Percentiles rank a stretch among this genome's conserved stretches.
Conservation (phyloP, 768 basidiomycete species). For the Russula ochroleuca region DNA sequence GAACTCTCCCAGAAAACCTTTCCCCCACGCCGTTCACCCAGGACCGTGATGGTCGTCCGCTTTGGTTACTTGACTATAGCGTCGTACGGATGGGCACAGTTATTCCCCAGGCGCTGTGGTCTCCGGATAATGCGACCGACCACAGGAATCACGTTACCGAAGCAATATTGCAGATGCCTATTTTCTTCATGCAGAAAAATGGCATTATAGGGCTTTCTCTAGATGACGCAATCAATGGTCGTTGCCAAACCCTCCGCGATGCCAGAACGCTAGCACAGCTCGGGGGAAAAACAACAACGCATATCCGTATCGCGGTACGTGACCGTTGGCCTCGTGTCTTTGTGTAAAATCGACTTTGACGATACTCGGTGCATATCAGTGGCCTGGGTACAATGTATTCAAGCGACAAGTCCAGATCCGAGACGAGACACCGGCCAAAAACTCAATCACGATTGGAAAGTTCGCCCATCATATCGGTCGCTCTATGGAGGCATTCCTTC, state of each 20-base stretch:
- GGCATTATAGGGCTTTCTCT: constrained; percentile 15
- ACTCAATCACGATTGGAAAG: constrained; percentile 16
- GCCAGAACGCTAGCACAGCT: background rate
- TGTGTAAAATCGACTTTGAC: background rate
- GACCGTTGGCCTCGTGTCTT: background rate
- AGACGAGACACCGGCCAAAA: constrained; percentile 13
- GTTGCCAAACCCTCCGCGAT: constrained; percentile 10
- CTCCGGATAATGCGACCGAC: constrained; percentile 9
- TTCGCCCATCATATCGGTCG: constrained; percentile 21
- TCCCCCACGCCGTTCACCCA: background rate
- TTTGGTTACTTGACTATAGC: constrained; percentile 11
- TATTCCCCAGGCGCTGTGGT: constrained; percentile 18
- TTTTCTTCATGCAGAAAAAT: constrained; percentile 16
- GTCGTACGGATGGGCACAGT: constrained; percentile 8
- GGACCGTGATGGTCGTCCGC: background rate
- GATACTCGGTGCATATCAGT: constrained; percentile 2
- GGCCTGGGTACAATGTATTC: constrained; percentile 14
- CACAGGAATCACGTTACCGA: constrained; percentile 10
- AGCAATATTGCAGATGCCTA: constrained; percentile 17
- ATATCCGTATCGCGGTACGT: constrained; percentile 18
- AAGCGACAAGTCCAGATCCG: constrained; percentile 20
- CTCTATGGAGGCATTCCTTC: constrained; percentile 17
- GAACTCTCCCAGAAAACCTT: background rate
- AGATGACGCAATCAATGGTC: constrained; percentile 9
- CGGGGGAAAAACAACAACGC: constrained; percentile 16